Base-by-base conservation (phyloP, 1,284 basidiomycete genomes). In the Cutaneotrichosporon cutaneum region DNA sequence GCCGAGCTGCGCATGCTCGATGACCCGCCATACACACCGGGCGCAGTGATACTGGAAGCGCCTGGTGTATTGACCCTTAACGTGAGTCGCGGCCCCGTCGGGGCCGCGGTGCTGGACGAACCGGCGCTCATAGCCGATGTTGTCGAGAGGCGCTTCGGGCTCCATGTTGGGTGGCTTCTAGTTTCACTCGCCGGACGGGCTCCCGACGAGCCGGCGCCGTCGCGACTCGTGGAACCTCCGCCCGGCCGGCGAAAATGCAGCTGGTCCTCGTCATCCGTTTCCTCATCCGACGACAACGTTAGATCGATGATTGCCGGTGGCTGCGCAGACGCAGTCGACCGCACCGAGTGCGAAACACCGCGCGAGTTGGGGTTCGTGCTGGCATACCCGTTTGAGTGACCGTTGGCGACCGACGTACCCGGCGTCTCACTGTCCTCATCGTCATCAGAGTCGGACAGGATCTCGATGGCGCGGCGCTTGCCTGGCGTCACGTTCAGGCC, bases 391-490 rank as follows among this genome's bases (percentile, higher is more conserved):
- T 57, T 51, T 2, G 54, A 45, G 42, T 58, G 56, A 3, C 53
- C 51, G 53, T 59, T 55, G 24, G 26, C 32, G 18, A 47, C 52
- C 33, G 48, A 48, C 14, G 52, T 36, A 33, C 27, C 24, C 9
- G 51, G 16, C n/a, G 42, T 18, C 11, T 27, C 16, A 13, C 54
- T 2, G 58, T 58, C 85, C 69, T 87, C 85, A 57, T 89, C 88
- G 45, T 88, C 87, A 58, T 89, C 86, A 50, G 85, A 84, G 65
- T 87, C 90, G 69, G 90, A 89, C 59, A 90, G 80, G n/a, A 92
- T 86, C 71, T 89, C 88, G 16, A 84, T 82, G 57, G 84, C 81
- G 45, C 81, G 80, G 1, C 72, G 67, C 60, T 78, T 77, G 36
- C 63, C 61, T 45, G 60, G 68, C 7, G 50, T 24, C 7, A 9